Evolutionary conservation across 495 filamentous ascomycete species (phyloP).

Genomic region (Tricharina praecox): DNA sequence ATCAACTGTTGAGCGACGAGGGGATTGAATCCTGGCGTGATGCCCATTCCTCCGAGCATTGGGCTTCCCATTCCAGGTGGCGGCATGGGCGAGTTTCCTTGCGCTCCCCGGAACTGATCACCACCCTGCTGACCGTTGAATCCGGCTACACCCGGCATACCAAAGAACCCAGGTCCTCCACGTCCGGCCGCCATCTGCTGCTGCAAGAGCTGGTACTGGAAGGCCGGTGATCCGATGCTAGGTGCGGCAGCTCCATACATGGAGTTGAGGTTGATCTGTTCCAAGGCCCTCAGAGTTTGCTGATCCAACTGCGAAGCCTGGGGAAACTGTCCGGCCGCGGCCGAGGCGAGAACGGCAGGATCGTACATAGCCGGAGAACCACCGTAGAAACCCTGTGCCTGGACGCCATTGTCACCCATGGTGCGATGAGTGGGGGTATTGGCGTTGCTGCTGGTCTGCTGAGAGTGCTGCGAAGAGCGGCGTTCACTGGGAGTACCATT

Average conservation of each 20-base stretch:
- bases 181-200: constrained; percentile 23
- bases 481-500: constrained; percentile 10
- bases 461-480: constrained; percentile 6
- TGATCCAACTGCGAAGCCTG: constrained; percentile 17
- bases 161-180: constrained; percentile 16
- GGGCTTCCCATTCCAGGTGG: constrained; percentile 21
- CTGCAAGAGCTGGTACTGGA: constrained; percentile 24
- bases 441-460: constrained; percentile 16
- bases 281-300: constrained; percentile 21
- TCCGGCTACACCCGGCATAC: constrained; percentile 19
- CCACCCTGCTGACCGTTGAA: constrained; percentile 13
- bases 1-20: constrained; percentile 24
- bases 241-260: constrained; percentile 14
- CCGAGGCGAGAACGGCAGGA: constrained; percentile 11
- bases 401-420: constrained; percentile 7
- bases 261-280: constrained; percentile 18
- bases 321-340: constrained; percentile 14
- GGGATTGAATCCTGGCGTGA: constrained; percentile 20
- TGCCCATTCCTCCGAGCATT: constrained; percentile 20
- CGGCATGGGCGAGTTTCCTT: constrained; percentile 18
- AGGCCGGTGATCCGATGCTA: constrained; percentile 16
- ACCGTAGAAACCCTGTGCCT: constrained; percentile 12
- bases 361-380: constrained; percentile 17
- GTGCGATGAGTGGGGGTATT: constrained; percentile 12
- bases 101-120: constrained; percentile 24